A percentile compares a stretch with the other conserved stretches of the same genome.
Conservation (phyloP, 2,329 filamentous ascomycete genomes). For the Annulohypoxylon truncatum region DNA sequence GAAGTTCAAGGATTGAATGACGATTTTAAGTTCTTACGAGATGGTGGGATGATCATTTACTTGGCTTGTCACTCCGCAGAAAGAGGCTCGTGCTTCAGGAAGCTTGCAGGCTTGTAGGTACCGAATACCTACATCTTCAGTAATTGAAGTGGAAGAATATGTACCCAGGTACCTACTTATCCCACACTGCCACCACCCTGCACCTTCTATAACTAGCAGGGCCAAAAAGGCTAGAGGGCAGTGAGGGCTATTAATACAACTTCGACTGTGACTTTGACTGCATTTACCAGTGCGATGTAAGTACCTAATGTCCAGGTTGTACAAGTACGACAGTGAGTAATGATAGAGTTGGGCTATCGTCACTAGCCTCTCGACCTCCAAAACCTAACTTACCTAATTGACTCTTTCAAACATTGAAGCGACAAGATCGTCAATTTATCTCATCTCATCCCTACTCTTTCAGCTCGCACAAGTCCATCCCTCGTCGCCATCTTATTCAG, state of each 20-base stretch:
- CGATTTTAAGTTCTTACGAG: constrained; percentile 16
- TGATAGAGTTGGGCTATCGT: constrained; percentile 2
- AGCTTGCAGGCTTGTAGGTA: constrained; percentile 6
- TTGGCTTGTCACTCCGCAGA: constrained; percentile 7
- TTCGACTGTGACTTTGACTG: background rate
- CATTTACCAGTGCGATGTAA: background rate
- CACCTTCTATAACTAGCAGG: constrained; percentile 17
- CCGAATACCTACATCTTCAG: constrained; percentile 8
- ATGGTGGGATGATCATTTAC: constrained; percentile 36
- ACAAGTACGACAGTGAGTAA: background rate
- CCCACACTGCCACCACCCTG: background rate
- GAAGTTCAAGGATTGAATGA: background rate
- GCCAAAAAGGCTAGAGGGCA: constrained; percentile 4
- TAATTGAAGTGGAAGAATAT: background rate
- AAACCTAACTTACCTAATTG: background rate
- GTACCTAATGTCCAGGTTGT: background rate
- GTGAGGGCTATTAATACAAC: too few species aligned
- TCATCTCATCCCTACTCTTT: constrained; percentile 14
- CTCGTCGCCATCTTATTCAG: background rate
- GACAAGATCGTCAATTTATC: background rate
- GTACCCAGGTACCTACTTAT: constrained; percentile 6
- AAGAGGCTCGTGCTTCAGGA: constrained; percentile 29
- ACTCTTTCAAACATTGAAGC: background rate
- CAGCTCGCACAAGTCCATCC: background rate
- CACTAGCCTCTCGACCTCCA: constrained; percentile 4